A percentile compares a stretch with the other conserved stretches of the same genome.
Evolutionary conservation across 768 basidiomycete species (phyloP).

Genomic region (Naganishia kalamii): DNA sequence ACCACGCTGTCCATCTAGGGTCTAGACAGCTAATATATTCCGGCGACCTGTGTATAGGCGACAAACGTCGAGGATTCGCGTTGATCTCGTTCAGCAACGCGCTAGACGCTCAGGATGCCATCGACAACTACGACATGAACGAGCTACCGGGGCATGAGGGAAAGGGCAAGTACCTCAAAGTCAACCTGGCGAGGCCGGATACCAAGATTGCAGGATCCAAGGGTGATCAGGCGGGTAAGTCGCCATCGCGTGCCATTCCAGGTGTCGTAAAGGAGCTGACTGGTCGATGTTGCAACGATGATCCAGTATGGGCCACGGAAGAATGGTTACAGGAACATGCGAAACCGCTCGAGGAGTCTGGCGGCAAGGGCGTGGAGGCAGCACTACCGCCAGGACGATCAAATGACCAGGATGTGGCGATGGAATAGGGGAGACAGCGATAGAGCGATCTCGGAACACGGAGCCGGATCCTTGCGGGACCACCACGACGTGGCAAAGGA

Average conservation of each 20-base stretch:
- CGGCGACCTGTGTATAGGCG: constrained; percentile 20
- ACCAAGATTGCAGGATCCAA: constrained; percentile 50
- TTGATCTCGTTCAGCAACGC: constrained; percentile 79
- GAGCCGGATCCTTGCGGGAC: background rate
- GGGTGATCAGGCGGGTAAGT: constrained; percentile 43
- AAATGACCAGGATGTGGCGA: background rate
- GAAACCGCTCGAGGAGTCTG: constrained; percentile 67
- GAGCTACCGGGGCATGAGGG: constrained; percentile 66
- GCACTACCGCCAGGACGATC: constrained; percentile 11
- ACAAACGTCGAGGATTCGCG: constrained; percentile 68
- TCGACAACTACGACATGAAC: constrained; percentile 98
- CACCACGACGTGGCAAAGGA: too few relatives aligned
- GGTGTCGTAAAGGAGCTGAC: constrained; percentile 11
- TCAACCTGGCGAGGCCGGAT: constrained; percentile 73
- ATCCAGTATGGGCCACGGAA: constrained; percentile 89
- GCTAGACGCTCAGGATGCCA: constrained; percentile 86
- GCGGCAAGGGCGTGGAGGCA: constrained; percentile 35
- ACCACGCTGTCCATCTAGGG: background rate
- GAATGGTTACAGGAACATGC: constrained; percentile 82
- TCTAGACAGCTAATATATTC: too few relatives aligned
- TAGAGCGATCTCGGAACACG: background rate
- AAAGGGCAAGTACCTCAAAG: constrained; percentile 56
- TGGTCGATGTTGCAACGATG: constrained; percentile 28
- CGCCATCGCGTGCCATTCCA: background rate
- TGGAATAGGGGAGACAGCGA: background rate